These are phyloP conservation scores for Exobasidium rhododendri DNA, from an alignment of 1,284 basidiomycete species.

Conservation along the genomic window DNA sequence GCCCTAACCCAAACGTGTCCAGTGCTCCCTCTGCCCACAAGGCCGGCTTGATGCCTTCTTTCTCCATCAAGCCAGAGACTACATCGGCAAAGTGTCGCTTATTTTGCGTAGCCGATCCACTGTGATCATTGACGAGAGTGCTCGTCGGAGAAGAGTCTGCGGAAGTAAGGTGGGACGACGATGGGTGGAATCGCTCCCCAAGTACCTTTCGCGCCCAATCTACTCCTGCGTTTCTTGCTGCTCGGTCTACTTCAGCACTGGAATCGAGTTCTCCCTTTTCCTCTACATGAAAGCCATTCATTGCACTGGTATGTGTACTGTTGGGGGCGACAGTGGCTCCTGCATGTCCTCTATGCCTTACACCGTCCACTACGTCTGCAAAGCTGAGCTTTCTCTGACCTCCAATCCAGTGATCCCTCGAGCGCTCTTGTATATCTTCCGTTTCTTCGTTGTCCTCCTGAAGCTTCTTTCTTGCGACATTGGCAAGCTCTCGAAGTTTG, in stretches of 20 bases:
- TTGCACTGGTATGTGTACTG: neutral
- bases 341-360: slow-evolving; percentile 8
- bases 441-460: slow-evolving; percentile 44
- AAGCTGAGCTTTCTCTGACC: slow-evolving; percentile 33
- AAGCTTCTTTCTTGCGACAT: slow-evolving; percentile 31
- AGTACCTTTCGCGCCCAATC: slow-evolving; percentile 49
- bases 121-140: neutral
- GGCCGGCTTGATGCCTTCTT: slow-evolving; percentile 41
- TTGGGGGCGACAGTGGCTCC: neutral
- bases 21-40: slow-evolving; percentile 49
- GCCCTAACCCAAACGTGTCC: slow-evolving; percentile 45
- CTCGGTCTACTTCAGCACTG: slow-evolving; percentile 22
- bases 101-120: slow-evolving; percentile 8
- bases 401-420: slow-evolving; percentile 17
- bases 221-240: slow-evolving; percentile 40
- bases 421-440: slow-evolving; percentile 33
- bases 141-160: too few species aligned
- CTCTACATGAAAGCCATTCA: neutral
- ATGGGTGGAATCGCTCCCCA: slow-evolving; percentile 31
- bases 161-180: neutral
- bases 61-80: slow-evolving; percentile 45
- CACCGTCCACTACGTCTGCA: slow-evolving; percentile 39
- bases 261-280: neutral
- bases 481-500: slow-evolving; percentile 30
- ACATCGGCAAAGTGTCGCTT: slow-evolving; percentile 41